Conservation (phyloP, 805 yeast genomes). For the Zygosaccharomyces bisporus region DNA sequence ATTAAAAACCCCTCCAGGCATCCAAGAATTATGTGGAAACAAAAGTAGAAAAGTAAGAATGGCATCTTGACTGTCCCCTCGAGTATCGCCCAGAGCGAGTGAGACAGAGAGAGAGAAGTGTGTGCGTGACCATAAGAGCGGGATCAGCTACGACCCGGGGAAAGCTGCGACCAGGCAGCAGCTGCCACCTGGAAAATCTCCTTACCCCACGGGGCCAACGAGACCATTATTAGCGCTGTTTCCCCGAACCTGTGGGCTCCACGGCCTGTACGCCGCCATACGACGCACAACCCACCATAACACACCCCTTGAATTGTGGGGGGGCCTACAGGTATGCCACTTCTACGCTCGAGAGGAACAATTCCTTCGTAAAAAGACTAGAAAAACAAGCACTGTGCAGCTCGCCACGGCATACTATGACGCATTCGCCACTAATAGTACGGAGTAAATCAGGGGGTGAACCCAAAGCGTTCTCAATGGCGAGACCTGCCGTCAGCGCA, state of each 20-base stretch:
- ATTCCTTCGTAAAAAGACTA: neutral
- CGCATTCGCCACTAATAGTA: neutral
- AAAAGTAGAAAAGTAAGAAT: too few species aligned
- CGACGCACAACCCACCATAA: neutral
- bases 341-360: too few species aligned
- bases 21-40: too few species aligned
- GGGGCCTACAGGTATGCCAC: neutral
- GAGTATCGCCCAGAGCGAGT: too few species aligned
- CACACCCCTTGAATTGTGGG: neutral
- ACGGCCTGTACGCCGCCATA: neutral
- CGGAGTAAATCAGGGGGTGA: neutral
- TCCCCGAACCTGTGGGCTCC: neutral
- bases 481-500: neutral
- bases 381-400: neutral
- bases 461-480: neutral
- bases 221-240: neutral
- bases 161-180: neutral
- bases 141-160: neutral
- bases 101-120: too few species aligned
- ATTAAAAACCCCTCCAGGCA: too few species aligned
- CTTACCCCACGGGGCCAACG: neutral
- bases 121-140: too few species aligned
- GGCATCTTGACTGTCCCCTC: too few species aligned
- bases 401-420: neutral
- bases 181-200: neutral